Evolutionary conservation across 768 basidiomycete genomes (phyloP).

Genomic region (Pholiota conissans): DNA sequence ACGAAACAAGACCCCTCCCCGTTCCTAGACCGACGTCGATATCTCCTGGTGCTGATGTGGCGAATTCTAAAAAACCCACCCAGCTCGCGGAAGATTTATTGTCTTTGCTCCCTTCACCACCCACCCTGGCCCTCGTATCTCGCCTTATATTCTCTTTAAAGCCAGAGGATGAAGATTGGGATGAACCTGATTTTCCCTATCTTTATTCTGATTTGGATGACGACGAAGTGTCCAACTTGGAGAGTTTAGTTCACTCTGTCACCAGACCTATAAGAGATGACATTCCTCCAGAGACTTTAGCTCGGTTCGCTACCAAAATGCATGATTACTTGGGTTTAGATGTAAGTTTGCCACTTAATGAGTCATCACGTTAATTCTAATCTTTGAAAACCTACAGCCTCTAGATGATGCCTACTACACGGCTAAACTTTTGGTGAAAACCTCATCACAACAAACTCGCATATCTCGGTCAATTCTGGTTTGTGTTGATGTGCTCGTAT

Average conservation of each 20-base stretch:
- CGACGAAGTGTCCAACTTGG: conserved; percentile 55
- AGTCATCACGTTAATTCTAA: background rate
- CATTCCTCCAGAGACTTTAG: conserved; percentile 46
- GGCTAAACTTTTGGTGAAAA: conserved; percentile 60
- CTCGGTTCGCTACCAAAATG: conserved; percentile 56
- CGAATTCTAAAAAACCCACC: conserved; percentile 59
- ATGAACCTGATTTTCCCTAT: conserved; percentile 70
- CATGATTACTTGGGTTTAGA: conserved; percentile 55
- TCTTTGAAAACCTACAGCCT: conserved; percentile 32
- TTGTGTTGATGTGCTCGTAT: conserved; percentile 12
- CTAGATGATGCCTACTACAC: conserved; percentile 58
- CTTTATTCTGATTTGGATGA: conserved; percentile 59
- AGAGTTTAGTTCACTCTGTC: conserved; percentile 52
- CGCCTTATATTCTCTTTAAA: conserved; percentile 81
- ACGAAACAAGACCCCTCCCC: conserved; percentile 43
- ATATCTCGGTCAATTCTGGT: conserved; percentile 50
- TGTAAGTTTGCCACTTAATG: conserved; percentile 37
- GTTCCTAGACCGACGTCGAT: conserved; percentile 37
- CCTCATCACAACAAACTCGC: conserved; percentile 66
- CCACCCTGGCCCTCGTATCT: conserved; percentile 63
- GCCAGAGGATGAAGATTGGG: conserved; percentile 79
- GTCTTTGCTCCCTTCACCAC: conserved; percentile 57
- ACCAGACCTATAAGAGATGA: conserved; percentile 63
- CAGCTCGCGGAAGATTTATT: conserved; percentile 62
- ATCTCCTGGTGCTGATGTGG: conserved; percentile 57